A percentile compares a stretch with the other conserved stretches of the same genome.
Conservation (phyloP, 164 flowering plant genomes). For the Tetrastigma voinierianum region DNA sequence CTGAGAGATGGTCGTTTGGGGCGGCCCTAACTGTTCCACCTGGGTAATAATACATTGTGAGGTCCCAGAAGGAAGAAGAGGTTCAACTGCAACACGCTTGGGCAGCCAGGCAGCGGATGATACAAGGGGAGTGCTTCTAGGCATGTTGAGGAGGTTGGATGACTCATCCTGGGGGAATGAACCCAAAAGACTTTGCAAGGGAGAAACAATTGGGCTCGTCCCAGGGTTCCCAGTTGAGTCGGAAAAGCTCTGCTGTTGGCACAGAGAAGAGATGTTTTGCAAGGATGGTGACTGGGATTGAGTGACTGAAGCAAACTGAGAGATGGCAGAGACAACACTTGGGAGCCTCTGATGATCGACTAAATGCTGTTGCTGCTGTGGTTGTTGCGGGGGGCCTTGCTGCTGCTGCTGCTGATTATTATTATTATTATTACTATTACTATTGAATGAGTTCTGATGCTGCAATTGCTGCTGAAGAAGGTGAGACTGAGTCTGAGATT, state of each 20-base stretch:
- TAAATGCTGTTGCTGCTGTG: conserved; percentile 35
- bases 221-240: conserved; percentile 54
- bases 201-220: conserved; percentile 47
- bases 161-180: conserved; percentile 67
- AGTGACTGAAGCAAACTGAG: conserved; percentile 52
- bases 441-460: conserved; percentile 32
- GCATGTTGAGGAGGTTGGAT: conserved; percentile 53
- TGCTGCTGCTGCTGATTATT: conserved; percentile 23
- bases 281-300: conserved; percentile 52
- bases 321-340: conserved; percentile 34
- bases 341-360: conserved; percentile 48
- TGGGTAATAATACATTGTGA: conserved; percentile 47
- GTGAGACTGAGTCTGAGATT: conserved; percentile 27
- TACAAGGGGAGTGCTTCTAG: conserved; percentile 38
- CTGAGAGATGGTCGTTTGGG: conserved; percentile 43
- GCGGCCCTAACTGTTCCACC: conserved; percentile 52
- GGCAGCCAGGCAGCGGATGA: conserved; percentile 58
- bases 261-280: conserved; percentile 50
- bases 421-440: conserved; percentile 33
- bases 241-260: conserved; percentile 61
- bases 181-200: conserved; percentile 66
- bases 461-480: conserved; percentile 32
- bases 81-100: conserved; percentile 63
- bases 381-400: conserved; percentile 18
- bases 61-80: conserved; percentile 43